Evolutionary conservation across 1,139 yeast species (phyloP), one percentile per base, ranked within the genome.

Genomic region (Yamadazyma siamensis): DNA sequence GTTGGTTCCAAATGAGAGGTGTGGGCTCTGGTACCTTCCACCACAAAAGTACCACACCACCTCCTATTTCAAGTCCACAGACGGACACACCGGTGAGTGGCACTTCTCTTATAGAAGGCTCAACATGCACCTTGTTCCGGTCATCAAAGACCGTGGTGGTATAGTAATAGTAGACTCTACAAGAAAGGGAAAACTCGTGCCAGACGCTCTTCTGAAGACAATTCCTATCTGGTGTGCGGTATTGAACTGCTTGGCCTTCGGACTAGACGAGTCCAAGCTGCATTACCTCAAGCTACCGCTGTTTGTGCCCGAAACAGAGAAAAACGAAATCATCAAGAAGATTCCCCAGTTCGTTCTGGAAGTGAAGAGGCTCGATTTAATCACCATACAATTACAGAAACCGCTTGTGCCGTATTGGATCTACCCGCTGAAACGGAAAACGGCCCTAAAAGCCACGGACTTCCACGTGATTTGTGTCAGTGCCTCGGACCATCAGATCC

Each of bases 141-240:
- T 71, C 1, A 50, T 85, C 1, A 47, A 46, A 0, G 35, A 53
- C 3, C 25, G 58, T 23, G 50, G 57, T 6, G 87, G 88, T 0
- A 41, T 77, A 0, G 59, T 79, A 2, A 61, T 86, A n/a, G 80
- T 87, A 1, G 96, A 88, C 54, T 84, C 95, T 7, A 87, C 96
- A 1, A 60, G 95, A 40, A 63, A 87, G 31, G 95, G 96, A 2
- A 88, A 87, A 48, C 57, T 74, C 20, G 77, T 87, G 55, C 95
- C 96, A 0, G 96, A 88, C 56, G 84, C 96, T 0, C 58, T 86
- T 7, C 80, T 87, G 47, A 88, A 87, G 46, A 87, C 96, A 0
- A 65, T 87, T 2, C 96, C 96, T 0, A 82, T 85, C 3, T 88
- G 96, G 96, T 84, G 95, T 56, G 84, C 91, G 0, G 91, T 86